A percentile compares a stretch with the other conserved stretches of the same genome.
These are phyloP conservation scores for Catharanthus roseus DNA, from an alignment of 257 asterid genomes.

Conservation along the genomic window DNA sequence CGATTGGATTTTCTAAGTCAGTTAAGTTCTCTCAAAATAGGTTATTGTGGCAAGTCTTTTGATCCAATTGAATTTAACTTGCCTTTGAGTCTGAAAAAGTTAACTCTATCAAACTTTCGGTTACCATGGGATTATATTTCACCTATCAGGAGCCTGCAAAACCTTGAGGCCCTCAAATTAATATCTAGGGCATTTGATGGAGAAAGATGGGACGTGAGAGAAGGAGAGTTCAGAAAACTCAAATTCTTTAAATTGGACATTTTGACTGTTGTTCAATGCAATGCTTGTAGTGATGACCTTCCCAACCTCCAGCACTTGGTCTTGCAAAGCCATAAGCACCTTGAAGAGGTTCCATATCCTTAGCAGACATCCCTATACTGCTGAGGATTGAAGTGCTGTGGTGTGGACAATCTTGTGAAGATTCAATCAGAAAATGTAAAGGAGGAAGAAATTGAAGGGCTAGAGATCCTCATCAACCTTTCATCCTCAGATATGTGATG, in stretches of 20 bases:
- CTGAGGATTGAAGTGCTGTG: too few species aligned
- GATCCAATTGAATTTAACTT: neutral
- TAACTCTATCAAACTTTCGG: neutral
- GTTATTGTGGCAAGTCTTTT: too few species aligned
- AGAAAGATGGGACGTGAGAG: too few species aligned
- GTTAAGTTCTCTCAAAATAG: neutral
- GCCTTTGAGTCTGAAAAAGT: neutral
- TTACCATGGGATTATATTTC: conserved; percentile 1
- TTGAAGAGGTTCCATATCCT: too few species aligned
- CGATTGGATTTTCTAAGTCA: neutral
- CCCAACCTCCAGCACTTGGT: too few species aligned
- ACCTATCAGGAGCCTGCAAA: neutral
- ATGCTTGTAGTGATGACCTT: too few species aligned
- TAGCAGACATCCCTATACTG: too few species aligned
- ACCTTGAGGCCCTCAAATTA: conserved; percentile 10
- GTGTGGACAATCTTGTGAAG: neutral
- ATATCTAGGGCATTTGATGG: neutral
- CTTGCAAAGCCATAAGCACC: too few species aligned
- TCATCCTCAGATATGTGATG: too few species aligned
- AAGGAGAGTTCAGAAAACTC: too few species aligned
- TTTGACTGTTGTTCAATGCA: too few species aligned
- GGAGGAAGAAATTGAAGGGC: conserved; percentile 4
- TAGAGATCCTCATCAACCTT: conserved; percentile 5
- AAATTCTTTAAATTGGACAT: too few species aligned
- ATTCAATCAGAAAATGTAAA: neutral